A percentile compares a stretch with the other conserved stretches of the same genome.
These are phyloP conservation scores for Diaporthe australafricana DNA, from an alignment of 2,329 filamentous ascomycete species.

Conservation along the genomic window DNA sequence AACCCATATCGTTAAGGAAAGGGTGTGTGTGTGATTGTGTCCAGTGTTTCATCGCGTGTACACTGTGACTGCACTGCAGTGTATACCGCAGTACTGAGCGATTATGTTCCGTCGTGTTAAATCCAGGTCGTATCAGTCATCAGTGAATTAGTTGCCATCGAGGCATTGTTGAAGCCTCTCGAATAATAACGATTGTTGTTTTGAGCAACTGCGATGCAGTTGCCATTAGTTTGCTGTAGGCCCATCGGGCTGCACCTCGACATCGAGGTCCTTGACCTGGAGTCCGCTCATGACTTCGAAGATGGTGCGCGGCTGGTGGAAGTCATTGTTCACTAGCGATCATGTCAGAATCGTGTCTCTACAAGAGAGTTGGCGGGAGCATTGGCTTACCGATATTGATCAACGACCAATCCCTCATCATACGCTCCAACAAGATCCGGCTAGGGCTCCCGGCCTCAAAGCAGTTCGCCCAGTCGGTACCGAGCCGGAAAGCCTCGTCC, in stretches of 20 bases:
- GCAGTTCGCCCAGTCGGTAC: conserved; percentile 94
- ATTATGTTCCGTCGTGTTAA: conserved; percentile 38
- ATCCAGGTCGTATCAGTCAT: conserved; percentile 42
- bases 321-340: conserved; percentile 91
- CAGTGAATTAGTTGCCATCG: conserved; percentile 35
- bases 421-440: conserved; percentile 79
- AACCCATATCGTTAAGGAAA: conserved; percentile 46
- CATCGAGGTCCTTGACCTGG: conserved; percentile 72
- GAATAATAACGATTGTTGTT: neutral
- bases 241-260: conserved; percentile 45
- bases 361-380: too few species aligned
- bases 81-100: conserved; percentile 26
- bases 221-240: conserved; percentile 26
- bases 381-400: conserved; percentile 86
- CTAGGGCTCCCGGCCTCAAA: conserved; percentile 82
- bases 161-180: conserved; percentile 36
- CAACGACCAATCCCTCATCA: conserved; percentile 93
- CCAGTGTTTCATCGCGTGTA: conserved; percentile 19
- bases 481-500: conserved; percentile 94
- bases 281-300: conserved; percentile 89
- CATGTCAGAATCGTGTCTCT: neutral
- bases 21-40: conserved; percentile 26
- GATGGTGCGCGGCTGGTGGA: conserved; percentile 84
- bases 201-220: neutral
- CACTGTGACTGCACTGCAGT: conserved; percentile 32